A percentile compares a stretch with the other conserved stretches of the same genome.
Conservation (phyloP, 345 rosid genomes). For the Linum usitatissimum region DNA sequence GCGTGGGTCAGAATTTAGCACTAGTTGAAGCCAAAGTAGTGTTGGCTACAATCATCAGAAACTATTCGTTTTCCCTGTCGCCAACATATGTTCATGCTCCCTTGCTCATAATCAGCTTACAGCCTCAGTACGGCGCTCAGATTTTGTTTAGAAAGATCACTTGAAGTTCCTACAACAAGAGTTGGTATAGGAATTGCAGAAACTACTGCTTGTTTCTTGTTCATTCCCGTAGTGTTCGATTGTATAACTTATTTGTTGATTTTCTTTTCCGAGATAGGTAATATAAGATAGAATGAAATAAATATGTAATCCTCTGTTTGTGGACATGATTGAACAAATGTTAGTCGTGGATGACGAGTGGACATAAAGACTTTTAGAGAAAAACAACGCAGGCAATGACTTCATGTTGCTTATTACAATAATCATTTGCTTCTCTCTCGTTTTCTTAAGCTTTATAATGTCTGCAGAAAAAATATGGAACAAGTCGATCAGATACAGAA, state of each 20-base stretch:
- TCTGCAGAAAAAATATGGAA: not conserved
- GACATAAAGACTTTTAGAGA: not conserved
- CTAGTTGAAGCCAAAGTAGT: not conserved
- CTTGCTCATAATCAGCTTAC: not conserved
- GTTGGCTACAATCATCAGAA: not conserved
- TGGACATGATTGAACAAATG: not conserved
- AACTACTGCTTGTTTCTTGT: not conserved
- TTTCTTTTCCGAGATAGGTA: no score
- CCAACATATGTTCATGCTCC: constrained; percentile 4
- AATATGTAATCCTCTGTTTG: not conserved
- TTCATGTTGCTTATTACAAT: not conserved
- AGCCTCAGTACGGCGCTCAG: not conserved
- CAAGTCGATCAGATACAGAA: not conserved
- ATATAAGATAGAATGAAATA: no score
- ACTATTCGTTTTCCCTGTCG: not conserved
- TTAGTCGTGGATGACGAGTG: not conserved
- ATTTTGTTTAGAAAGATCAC: not conserved
- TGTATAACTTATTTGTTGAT: no score
- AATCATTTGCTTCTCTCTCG: not conserved
- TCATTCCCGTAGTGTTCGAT: no score
- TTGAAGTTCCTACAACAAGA: not conserved
- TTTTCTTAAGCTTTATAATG: not conserved
- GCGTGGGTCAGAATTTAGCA: constrained; percentile 4
- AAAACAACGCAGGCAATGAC: not conserved
- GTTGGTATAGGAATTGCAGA: not conserved